phyloP scores from a whole-genome alignment of 176 grass and related monocot species.

The Carex littledalei region DNA sequence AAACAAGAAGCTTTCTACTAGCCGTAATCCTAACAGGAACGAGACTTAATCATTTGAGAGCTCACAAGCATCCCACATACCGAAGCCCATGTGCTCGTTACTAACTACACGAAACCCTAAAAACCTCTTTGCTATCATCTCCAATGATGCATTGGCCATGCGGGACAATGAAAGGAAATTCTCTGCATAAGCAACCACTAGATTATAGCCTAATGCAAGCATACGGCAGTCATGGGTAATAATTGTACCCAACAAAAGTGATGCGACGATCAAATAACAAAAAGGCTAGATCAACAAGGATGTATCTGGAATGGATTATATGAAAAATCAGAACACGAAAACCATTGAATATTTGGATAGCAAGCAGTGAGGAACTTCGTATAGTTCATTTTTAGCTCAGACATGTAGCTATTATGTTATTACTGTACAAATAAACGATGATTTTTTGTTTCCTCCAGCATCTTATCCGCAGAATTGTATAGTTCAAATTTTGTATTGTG shows the following conservation, averaged over 20 bases:
- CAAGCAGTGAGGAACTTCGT: too few relatives aligned
- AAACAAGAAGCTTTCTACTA: neutral
- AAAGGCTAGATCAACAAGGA: neutral
- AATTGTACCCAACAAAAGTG: constrained; percentile 24
- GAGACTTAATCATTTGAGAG: constrained; percentile 31
- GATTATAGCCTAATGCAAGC: constrained; percentile 15
- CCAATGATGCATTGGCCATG: constrained; percentile 39
- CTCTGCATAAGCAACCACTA: neutral
- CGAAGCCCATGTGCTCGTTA: too few relatives aligned
- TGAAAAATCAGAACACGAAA: constrained; percentile 39
- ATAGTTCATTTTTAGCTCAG: too few relatives aligned
- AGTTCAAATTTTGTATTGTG: too few relatives aligned
- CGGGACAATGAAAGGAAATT: constrained; percentile 5
- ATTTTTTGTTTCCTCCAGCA: too few relatives aligned
- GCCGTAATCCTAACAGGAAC: constrained; percentile 22
- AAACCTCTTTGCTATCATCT: constrained; percentile 21
- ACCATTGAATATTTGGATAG: constrained; percentile 40
- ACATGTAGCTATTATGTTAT: too few relatives aligned
- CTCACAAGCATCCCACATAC: constrained; percentile 4
- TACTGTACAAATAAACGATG: too few relatives aligned
- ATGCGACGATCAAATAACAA: constrained; percentile 32
- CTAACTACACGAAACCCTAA: constrained; percentile 11
- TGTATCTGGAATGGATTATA: neutral
- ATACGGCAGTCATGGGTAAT: neutral
- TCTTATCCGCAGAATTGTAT: too few relatives aligned